Conservation (phyloP, 306 rosid genomes). For the Fagus crenata region DNA sequence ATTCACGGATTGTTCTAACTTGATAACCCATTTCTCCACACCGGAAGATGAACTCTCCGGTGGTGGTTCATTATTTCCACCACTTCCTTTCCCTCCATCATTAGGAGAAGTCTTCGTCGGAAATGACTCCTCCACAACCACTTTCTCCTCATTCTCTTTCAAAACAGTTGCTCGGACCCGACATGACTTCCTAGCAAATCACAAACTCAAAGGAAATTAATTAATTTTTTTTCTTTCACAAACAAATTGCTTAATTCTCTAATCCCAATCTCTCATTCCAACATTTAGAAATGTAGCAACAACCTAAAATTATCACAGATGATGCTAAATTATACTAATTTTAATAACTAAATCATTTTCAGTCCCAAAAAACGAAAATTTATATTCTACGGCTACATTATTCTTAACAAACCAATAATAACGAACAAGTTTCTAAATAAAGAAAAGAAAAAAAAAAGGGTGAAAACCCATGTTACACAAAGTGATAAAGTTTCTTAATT, state of each 20-base stretch:
- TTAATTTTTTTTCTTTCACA: not conserved
- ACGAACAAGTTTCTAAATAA: too few relatives aligned
- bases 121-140: conserved; percentile 50
- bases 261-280: not conserved
- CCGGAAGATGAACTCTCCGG: conserved; percentile 38
- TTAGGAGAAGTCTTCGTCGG: conserved; percentile 50
- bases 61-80: conserved; percentile 15
- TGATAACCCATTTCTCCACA: conserved; percentile 58
- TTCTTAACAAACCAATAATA: too few relatives aligned
- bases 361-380: not conserved
- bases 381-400: too few relatives aligned
- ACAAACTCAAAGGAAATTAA: not conserved
- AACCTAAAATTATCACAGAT: too few relatives aligned
- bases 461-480: too few relatives aligned
- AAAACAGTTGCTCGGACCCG: conserved; percentile 53
- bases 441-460: too few relatives aligned
- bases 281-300: not conserved
- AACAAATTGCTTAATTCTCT: too few relatives aligned
- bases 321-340: too few relatives aligned
- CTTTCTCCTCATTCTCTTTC: conserved; percentile 69
- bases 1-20: conserved; percentile 75
- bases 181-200: conserved; percentile 38
- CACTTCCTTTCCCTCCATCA: conserved; percentile 30
- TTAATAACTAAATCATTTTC: not conserved
- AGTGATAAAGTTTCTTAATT: not conserved